These are phyloP conservation scores for Candida multigemmis DNA, from an alignment of 805 yeast species.

Conservation along the genomic window DNA sequence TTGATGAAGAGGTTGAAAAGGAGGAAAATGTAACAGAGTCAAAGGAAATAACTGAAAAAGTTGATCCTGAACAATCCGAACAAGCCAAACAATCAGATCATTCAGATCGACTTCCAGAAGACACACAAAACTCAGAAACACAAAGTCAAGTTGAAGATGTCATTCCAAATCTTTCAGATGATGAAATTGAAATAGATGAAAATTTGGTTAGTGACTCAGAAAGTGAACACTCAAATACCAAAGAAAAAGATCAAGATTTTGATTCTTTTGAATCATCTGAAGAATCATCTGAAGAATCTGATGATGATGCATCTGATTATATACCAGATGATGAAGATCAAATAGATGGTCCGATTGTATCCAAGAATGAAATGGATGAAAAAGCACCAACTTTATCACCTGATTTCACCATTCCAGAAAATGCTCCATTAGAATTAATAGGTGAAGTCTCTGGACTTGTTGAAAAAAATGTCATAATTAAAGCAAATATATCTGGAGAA, in stretches of 20 bases:
- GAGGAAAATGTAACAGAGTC: background rate
- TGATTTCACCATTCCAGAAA: conserved; percentile 48
- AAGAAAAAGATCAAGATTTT: no score
- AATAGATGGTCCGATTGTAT: conserved; percentile 56
- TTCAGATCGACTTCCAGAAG: background rate
- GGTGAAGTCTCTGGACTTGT: conserved; percentile 66
- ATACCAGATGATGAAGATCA: conserved; percentile 41
- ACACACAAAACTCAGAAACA: no score
- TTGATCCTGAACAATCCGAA: background rate
- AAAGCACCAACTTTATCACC: conserved; percentile 59
- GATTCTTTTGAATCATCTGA: conserved; percentile 5
- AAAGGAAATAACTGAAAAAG: background rate
- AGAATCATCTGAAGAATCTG: conserved; percentile 6
- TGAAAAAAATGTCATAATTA: conserved; percentile 62
- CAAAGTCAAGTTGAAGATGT: conserved; percentile 4
- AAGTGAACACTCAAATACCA: conserved; percentile 6
- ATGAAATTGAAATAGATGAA: conserved; percentile 14
- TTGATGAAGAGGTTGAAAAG: background rate
- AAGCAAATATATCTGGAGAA: conserved; percentile 74
- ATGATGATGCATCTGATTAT: conserved; percentile 28
- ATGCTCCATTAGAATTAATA: conserved; percentile 58
- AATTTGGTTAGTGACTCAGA: conserved; percentile 4
- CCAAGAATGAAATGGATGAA: conserved; percentile 77
- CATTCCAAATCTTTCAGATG: conserved; percentile 14
- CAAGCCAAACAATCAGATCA: background rate